Evolutionary conservation across 352 stramenopile species (phyloP).

Genomic region (Pythium phragmiticola): DNA sequence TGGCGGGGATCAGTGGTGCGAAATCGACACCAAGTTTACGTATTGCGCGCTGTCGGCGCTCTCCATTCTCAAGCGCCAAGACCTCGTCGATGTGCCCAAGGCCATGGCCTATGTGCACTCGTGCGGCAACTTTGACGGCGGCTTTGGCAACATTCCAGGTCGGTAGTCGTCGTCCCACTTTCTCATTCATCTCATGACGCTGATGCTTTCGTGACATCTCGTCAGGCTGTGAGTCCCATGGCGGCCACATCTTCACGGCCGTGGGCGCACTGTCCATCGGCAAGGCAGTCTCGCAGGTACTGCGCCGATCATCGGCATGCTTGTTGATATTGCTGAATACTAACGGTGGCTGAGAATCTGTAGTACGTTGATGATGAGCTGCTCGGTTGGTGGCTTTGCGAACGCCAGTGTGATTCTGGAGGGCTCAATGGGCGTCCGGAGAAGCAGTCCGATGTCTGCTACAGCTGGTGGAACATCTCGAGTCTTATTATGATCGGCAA

Average conservation of each 20-base stretch:
- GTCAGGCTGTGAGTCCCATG: slow-evolving; percentile 95
- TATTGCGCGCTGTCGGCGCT: slow-evolving; percentile 98
- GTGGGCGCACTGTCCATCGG: slow-evolving; percentile 94
- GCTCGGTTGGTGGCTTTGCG: slow-evolving; percentile 96
- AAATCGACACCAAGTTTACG: slow-evolving; percentile 99
- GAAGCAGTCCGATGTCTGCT: slow-evolving; percentile 99
- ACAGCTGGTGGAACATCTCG: slow-evolving; percentile 99
- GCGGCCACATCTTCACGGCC: slow-evolving; percentile 97
- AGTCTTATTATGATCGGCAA: slow-evolving; percentile 95
- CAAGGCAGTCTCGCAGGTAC: slow-evolving; percentile 46
- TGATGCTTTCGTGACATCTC: neutral
- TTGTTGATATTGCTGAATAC: neutral
- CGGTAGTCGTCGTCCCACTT: neutral
- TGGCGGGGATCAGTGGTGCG: slow-evolving; percentile 94
- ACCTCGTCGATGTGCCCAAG: slow-evolving; percentile 84
- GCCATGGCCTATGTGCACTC: slow-evolving; percentile 93
- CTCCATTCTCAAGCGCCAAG: slow-evolving; percentile 89
- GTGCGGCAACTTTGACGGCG: slow-evolving; percentile 98
- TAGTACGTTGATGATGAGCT: slow-evolving; percentile 88
- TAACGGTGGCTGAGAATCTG: neutral
- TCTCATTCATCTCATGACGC: neutral
- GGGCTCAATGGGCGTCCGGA: slow-evolving; percentile 96
- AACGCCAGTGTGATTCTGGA: slow-evolving; percentile 96
- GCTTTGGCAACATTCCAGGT: slow-evolving; percentile 85
- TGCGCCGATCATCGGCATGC: neutral